Evolutionary conservation across 306 rosid species (phyloP), one percentile per base, ranked within the genome.

Genomic region (Ormosia semicastrata): DNA sequence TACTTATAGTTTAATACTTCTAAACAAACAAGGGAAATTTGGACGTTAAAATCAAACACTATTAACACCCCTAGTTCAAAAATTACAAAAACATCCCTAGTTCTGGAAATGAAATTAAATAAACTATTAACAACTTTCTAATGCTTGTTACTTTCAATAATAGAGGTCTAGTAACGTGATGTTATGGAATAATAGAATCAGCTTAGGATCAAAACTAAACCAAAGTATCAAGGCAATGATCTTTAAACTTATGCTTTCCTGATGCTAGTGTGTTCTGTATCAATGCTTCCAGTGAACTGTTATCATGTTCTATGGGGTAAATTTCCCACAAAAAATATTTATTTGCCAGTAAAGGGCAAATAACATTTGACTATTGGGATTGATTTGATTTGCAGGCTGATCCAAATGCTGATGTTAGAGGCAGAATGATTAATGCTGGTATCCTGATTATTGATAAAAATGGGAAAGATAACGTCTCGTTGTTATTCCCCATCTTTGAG

Each of bases 361-460:
- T 66, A 57, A 57, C 30, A 43, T 59, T 80, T 57, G 34, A 53
- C 56, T 72, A 33, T 75, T 76, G 24, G 50, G 73, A 59, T 90
- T 79, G 72, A 58, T 80, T 65, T 88, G 72, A 70, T 87, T 39
- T 92, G 93, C 94, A 95, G 99, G 99, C 93, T 60, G 99, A 95
- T 89, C 92, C 92, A 41, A 93, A 95, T 89, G 83, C 86, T 59
- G 99, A 95, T 87, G 99, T 95, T 81, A 87, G 98, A 67, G 98
- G 92, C 75, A 92, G 96, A 95, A 95, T 95, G 99, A 88, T 95
- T 50, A 93, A 92, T 86, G 96, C 99, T 82, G 99, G 98, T 80
- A 91, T 93, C 81, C 78, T 92, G 92, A 95, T 95, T 78, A 92
- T 95, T 76, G 98, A 95, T 88, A 95, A 92, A 91, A 96, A 92